Percentiles rank a stretch among this genome's conserved stretches.
Conservation (phyloP, 176 grass and related monocot species). For the Saccharum officinarum region DNA sequence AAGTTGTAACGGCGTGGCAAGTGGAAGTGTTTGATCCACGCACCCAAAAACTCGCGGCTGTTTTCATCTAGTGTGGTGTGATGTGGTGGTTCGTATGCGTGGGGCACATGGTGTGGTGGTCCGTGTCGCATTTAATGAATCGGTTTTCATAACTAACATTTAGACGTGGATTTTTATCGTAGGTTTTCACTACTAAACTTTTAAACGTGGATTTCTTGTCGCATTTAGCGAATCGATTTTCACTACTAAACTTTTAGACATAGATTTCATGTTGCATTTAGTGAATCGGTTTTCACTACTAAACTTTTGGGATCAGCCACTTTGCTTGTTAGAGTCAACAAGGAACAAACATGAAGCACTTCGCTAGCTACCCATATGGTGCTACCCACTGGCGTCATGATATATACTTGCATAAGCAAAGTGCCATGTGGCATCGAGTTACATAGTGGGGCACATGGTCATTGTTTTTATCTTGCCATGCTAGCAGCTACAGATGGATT, state of each 20-base stretch:
- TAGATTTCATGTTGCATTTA: not conserved
- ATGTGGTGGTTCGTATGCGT: too few species aligned
- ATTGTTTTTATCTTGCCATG: not conserved
- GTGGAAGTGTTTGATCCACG: too few species aligned
- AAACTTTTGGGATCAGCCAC: not conserved
- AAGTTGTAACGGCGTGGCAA: too few species aligned
- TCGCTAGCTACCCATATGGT: not conserved
- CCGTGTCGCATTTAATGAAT: too few species aligned
- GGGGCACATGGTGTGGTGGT: too few species aligned
- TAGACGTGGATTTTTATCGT: too few species aligned
- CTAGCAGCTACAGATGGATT: not conserved
- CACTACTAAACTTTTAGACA: not conserved
- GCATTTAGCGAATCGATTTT: not conserved
- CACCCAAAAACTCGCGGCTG: too few species aligned
- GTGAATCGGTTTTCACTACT: not conserved
- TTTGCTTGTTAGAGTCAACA: not conserved
- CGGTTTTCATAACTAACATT: too few species aligned
- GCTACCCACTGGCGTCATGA: accelerated
- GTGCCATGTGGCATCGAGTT: not conserved
- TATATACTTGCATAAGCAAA: not conserved
- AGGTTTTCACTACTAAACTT: too few species aligned
- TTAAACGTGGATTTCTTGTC: not conserved
- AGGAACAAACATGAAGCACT: too few species aligned
- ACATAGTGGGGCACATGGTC: too few species aligned
- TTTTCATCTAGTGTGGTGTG: too few species aligned